Conservation (phyloP, 78 protist species). For the Capsaspora owczarzaki region DNA sequence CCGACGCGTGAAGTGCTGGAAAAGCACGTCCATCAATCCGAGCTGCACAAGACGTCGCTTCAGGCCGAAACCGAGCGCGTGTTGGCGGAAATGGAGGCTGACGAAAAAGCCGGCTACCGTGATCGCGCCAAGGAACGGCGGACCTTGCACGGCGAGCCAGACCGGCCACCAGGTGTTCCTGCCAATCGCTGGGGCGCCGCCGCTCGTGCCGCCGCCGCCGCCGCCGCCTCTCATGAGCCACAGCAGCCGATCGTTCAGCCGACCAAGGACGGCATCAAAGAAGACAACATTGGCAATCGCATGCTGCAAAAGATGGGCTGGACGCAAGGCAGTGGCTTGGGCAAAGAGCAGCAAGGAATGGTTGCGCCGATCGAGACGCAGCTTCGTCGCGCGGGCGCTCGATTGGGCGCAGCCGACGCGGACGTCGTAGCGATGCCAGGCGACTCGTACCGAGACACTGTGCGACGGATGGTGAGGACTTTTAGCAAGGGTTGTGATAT, state of each 20-base stretch:
- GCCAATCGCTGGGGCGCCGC: no score
- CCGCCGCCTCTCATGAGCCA: neutral
- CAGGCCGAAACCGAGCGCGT: neutral
- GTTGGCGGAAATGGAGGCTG: neutral
- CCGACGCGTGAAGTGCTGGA: neutral
- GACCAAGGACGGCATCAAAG: neutral
- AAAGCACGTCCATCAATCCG: neutral
- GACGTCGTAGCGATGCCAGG: no score
- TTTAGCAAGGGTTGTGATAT: no score
- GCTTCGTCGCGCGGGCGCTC: no score
- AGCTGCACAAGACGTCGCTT: neutral
- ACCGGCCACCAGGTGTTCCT: neutral
- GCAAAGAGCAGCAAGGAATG: neutral
- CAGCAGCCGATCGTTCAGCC: neutral
- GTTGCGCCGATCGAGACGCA: neutral
- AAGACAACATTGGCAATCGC: neutral
- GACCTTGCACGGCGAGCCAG: neutral
- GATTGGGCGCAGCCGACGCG: no score
- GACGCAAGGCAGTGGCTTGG: neutral
- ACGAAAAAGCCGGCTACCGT: neutral
- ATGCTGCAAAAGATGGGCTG: conserved; percentile 9
- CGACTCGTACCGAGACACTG: no score
- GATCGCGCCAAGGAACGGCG: neutral
- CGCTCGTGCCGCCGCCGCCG: neutral
- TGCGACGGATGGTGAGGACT: no score